Evolutionary conservation across 805 yeast species (phyloP).

Genomic region (Schizosaccharomyces lindneri): DNA sequence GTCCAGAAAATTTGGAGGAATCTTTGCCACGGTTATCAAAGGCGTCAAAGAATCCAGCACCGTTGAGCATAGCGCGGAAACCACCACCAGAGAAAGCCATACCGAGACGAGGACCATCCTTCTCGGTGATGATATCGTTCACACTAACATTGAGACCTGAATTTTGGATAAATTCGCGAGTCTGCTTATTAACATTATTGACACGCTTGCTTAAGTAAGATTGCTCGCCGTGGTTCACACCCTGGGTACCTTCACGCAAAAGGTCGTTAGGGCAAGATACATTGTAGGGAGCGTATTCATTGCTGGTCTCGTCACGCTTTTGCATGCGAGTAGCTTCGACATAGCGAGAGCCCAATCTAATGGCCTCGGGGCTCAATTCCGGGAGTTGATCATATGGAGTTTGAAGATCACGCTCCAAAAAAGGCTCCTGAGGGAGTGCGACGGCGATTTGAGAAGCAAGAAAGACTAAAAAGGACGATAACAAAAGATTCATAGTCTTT

Average conservation of each 20-base stretch:
- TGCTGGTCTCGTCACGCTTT: background rate
- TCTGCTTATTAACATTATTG: background rate
- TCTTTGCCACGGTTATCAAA: slow-evolving; percentile 16
- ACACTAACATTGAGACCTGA: background rate
- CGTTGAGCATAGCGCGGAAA: slow-evolving; percentile 36
- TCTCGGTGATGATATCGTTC: background rate
- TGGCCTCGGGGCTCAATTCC: no score
- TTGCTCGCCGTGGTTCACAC: background rate
- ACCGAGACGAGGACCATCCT: slow-evolving; percentile 10
- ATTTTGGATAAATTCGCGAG: background rate
- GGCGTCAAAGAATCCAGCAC: slow-evolving; percentile 31
- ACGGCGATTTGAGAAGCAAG: no score
- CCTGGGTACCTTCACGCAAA: background rate
- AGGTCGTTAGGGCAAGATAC: background rate
- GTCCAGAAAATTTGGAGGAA: slow-evolving; percentile 19
- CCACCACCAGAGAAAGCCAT: slow-evolving; percentile 71
- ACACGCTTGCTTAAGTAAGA: background rate
- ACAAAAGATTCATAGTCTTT: no score
- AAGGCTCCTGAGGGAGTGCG: no score
- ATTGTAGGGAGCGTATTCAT: background rate
- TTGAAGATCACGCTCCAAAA: no score
- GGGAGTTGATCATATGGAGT: no score
- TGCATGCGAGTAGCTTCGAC: background rate
- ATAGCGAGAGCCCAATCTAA: background rate
- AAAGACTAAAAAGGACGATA: no score